These are phyloP conservation scores for Solanum raphanifolium DNA, from an alignment of 257 asterid genomes.

Conservation along the genomic window DNA sequence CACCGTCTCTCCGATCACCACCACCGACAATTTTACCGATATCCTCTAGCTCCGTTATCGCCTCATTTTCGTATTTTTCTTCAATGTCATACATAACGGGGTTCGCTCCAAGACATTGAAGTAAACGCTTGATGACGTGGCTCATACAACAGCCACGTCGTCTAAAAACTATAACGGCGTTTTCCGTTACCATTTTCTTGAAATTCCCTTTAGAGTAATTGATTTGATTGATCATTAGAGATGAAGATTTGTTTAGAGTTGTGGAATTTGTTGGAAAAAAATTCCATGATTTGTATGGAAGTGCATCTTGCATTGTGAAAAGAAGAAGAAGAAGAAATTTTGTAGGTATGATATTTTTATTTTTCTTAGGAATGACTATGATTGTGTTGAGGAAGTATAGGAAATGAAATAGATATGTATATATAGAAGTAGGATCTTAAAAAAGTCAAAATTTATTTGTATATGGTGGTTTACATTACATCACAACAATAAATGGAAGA, in stretches of 20 bases:
- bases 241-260: neutral
- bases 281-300: slow-evolving; percentile 30
- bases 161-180: slow-evolving; percentile 26
- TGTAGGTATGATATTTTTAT: neutral
- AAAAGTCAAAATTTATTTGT: neutral
- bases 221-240: neutral
- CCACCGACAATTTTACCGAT: neutral
- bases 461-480: neutral
- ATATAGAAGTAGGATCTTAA: neutral
- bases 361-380: neutral
- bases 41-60: slow-evolving; percentile 10
- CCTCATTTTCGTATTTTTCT: slow-evolving; percentile 21
- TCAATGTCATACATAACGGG: slow-evolving; percentile 42
- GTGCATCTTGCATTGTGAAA: slow-evolving; percentile 27
- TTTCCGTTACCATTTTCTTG: slow-evolving; percentile 15
- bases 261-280: neutral
- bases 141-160: slow-evolving; percentile 36
- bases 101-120: slow-evolving; percentile 40
- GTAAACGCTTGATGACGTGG: slow-evolving; percentile 37
- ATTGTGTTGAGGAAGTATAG: neutral
- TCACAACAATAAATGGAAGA: neutral
- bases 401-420: neutral
- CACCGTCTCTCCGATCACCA: neutral
- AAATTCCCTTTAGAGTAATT: neutral
- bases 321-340: neutral